These are phyloP conservation scores for Fusarium annulatum DNA, from an alignment of 2,329 filamentous ascomycete genomes.

Conservation along the genomic window DNA sequence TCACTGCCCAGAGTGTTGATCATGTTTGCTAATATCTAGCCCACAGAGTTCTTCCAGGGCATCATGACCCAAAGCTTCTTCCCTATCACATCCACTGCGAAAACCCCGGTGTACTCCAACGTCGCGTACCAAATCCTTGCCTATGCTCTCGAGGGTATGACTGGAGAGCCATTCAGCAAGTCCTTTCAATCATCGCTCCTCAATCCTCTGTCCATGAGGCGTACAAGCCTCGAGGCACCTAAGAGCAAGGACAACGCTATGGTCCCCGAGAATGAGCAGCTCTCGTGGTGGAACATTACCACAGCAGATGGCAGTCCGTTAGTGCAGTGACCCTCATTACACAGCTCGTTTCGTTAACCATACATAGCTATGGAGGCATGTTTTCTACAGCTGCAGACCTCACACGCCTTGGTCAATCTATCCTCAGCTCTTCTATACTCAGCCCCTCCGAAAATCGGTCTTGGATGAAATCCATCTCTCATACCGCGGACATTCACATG, in stretches of 20 bases:
- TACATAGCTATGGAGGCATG: constrained; percentile 5
- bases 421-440: constrained; percentile 3
- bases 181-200: not conserved
- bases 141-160: constrained; percentile 13
- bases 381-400: constrained; percentile 16
- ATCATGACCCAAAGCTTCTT: not conserved
- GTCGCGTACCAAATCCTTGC: constrained; percentile 8
- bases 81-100: not conserved
- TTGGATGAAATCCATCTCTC: constrained; percentile 9
- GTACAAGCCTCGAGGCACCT: not conserved
- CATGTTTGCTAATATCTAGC: not conserved
- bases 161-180: not conserved
- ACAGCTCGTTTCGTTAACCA: rapidly evolving
- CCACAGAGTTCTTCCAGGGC: not conserved
- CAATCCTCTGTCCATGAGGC: not conserved
- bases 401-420: constrained; percentile 3
- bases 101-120: constrained; percentile 17
- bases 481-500: constrained; percentile 1
- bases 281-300: not conserved
- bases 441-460: not conserved
- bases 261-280: not conserved
- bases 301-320: not conserved
- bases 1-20: rapidly evolving
- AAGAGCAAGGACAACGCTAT: not conserved
- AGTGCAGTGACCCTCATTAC: rapidly evolving